Conservation (phyloP, 2,329 filamentous ascomycete genomes). For the Penicillium rolfsii region DNA sequence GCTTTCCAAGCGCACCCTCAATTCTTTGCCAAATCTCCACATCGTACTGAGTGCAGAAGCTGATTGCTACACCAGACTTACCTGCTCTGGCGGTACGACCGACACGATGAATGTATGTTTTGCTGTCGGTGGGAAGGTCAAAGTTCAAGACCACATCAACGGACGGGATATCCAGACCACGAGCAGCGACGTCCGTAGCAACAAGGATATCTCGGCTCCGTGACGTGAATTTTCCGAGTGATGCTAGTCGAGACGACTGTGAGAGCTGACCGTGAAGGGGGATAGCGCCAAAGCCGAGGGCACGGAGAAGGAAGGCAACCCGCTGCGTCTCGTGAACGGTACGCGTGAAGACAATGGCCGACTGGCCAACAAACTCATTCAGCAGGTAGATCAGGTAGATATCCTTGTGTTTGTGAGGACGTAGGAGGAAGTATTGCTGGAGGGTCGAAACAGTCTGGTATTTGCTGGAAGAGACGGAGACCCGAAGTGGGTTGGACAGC, state of each 20-base stretch:
- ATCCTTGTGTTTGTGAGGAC: constrained; percentile 86
- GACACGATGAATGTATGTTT: constrained; percentile 89
- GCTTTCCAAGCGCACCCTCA: constrained; percentile 77
- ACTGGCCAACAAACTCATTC: constrained; percentile 85
- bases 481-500: constrained; percentile 78
- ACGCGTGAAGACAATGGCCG: constrained; percentile 85
- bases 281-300: constrained; percentile 86
- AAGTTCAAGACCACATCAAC: constrained; percentile 87
- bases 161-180: constrained; percentile 90
- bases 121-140: constrained; percentile 80
- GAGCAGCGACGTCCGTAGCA: constrained; percentile 89
- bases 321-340: constrained; percentile 92
- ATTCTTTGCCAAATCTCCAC: constrained; percentile 79
- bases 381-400: constrained; percentile 83
- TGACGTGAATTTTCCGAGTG: constrained; percentile 79
- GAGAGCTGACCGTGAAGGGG: constrained; percentile 91
- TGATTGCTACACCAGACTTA: constrained; percentile 79
- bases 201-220: constrained; percentile 81
- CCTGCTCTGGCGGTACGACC: constrained; percentile 86
- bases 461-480: constrained; percentile 74
- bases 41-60: constrained; percentile 85
- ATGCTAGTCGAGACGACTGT: constrained; percentile 82
- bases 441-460: constrained; percentile 92
- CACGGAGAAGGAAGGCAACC: constrained; percentile 77
- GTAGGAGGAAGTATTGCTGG: constrained; percentile 82